Evolutionary conservation across 805 yeast genomes (phyloP), one percentile per base, ranked within the genome.

Genomic region (Phaffomyces opuntiae): DNA sequence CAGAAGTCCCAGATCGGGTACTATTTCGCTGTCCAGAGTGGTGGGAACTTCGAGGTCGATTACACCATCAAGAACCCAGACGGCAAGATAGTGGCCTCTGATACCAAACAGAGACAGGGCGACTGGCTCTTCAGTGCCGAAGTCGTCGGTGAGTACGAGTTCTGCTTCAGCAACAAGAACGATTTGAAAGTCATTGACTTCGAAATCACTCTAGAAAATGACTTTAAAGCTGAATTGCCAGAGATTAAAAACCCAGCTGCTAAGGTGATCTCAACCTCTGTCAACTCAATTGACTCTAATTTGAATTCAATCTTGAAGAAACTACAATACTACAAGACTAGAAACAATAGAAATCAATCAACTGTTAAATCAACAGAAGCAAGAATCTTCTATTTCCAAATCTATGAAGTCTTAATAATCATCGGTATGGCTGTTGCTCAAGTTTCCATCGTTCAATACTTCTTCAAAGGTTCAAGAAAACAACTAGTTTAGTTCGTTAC

Each of bases 311-410:
- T 85, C 50, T 68, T 74, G 55, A 74, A 74, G 53, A 70, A 81
- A 35, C 68, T 91, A 61, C 86, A 83, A 56, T 85, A 90, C 66
- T 89, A 90, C 73, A 85, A 81, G 67, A 81, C 95, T 12, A 83
- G 99, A 70, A 91, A 87, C 66, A 80, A 80, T 68, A 78, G 98
- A 69, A 91, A 91, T 69, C 93, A 87, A 65, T 78, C 83, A 44
- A 87, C 96, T 40, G 96, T 87, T 50, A 74, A 72, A 63, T 79
- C 87, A 42, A 87, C 96, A n/a, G 88, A 83, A 59, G 66, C 81
- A 16, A 80, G 95, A 63, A 77, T 87, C 49, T 81, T 84, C 63
- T 85, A 84, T 75, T 82, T 86, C 60, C 80, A 89, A 39, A 64
- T 87, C 43, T 70, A 83, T 52, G 90, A 83, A 62, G 84, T 84